Percentiles rank a stretch among this genome's conserved stretches.
Conservation (phyloP, 352 stramenopile genomes). For the Phytophthora boehmeriae region DNA sequence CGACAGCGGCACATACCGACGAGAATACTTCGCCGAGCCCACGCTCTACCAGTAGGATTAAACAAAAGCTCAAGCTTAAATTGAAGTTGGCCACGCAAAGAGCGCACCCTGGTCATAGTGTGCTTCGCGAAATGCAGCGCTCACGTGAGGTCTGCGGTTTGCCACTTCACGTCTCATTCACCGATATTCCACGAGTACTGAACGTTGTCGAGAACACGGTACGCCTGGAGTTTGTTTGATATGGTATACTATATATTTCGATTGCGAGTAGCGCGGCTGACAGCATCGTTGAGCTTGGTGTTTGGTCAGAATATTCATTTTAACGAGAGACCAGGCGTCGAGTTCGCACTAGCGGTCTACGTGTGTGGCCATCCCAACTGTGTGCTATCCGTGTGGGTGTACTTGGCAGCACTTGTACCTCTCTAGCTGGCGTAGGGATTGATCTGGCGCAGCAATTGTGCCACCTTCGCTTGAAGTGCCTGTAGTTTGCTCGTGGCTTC, state of each 20-base stretch:
- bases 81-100: conserved; percentile 20
- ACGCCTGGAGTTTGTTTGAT: conserved; percentile 10
- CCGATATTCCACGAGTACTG: conserved; percentile 81
- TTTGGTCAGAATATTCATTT: conserved; percentile 85
- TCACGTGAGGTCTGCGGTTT: conserved; percentile 77
- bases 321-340: conserved; percentile 79
- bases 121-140: conserved; percentile 40
- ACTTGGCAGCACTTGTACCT: conserved; percentile 76
- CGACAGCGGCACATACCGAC: neutral
- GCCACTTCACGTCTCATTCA: conserved; percentile 90
- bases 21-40: conserved; percentile 13
- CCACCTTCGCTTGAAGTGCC: conserved; percentile 73
- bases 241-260: conserved; percentile 25
- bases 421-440: conserved; percentile 41
- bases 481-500: conserved; percentile 67
- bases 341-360: conserved; percentile 92
- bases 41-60: conserved; percentile 22
- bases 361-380: conserved; percentile 87
- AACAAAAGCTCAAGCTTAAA: conserved; percentile 34
- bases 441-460: conserved; percentile 64
- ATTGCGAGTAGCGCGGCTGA: conserved; percentile 7
- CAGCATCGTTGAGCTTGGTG: conserved; percentile 11
- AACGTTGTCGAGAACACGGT: conserved; percentile 86
- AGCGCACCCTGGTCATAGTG: conserved; percentile 9
- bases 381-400: conserved; percentile 93